phyloP scores from a whole-genome alignment of 2,329 filamentous ascomycete genomes.

The Phialophora verrucosa region DNA sequence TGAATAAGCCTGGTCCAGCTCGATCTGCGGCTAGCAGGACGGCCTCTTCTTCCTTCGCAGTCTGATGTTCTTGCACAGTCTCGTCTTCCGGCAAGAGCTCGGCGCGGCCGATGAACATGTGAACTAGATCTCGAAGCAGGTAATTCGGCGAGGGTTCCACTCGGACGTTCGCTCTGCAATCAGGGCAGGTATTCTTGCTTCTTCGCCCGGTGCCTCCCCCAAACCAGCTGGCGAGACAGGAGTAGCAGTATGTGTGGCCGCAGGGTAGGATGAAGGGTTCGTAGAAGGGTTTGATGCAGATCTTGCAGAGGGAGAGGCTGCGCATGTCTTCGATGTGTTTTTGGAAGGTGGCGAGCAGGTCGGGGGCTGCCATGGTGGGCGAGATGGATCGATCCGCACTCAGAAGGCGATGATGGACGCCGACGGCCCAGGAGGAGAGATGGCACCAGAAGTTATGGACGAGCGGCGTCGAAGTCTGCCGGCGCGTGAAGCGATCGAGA shows the following conservation, averaged over 20 bases:
- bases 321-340: conserved; percentile 67
- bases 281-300: conserved; percentile 71
- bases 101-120: conserved; percentile 64
- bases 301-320: conserved; percentile 67
- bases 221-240: conserved; percentile 50
- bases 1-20: conserved; percentile 66
- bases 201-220: conserved; percentile 41
- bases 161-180: conserved; percentile 66
- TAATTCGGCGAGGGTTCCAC: conserved; percentile 68
- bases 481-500: background rate
- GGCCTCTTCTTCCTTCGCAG: conserved; percentile 65
- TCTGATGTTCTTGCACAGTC: conserved; percentile 65
- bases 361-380: conserved; percentile 25
- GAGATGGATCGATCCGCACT: background rate
- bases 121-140: conserved; percentile 68
- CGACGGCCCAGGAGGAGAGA: background rate
- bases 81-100: conserved; percentile 69
- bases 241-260: conserved; percentile 75
- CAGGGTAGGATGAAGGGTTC: conserved; percentile 72
- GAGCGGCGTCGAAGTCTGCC: background rate
- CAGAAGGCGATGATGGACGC: background rate
- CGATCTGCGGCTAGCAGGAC: conserved; percentile 66
- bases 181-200: conserved; percentile 67
- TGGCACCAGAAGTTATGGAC: background rate
- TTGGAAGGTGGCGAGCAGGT: conserved; percentile 49